Evolutionary conservation across 148 eudicot species (phyloP), one percentile per base, ranked within the genome.

Genomic region (Arbutus unedo): DNA sequence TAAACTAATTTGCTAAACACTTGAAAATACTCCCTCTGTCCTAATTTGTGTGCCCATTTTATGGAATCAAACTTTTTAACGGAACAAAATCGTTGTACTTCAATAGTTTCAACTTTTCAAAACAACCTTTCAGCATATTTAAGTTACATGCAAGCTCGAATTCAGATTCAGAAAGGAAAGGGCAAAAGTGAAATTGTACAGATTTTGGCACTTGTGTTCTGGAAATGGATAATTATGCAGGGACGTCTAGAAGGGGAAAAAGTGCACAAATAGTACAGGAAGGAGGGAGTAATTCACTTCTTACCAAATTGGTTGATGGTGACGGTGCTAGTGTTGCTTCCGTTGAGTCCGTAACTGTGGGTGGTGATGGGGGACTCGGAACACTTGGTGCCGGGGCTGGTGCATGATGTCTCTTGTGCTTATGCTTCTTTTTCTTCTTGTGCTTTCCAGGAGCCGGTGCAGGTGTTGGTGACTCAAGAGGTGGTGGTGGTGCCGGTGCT

Each of bases 321-420:
- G 98, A 85, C 8, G 98, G 98, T n/a, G 98, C 98, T 56, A 91
- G 94, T 82, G 97, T 68, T 51, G 86, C 81, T 25, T 90, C 89
- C 5, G 43, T 88, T 0, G 91, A 51, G 49, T 86, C 90, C 25
- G 88, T 15, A 51, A 51, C 81, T 3, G 87, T 84, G 25, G 99
- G 97, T 53, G 98, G 97, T 79, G 98, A 92, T 19, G 97, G 98
- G 0, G 99, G 99, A 85, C 97, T 94, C 79, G 83, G 83, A 44
- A 89, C 87, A 41, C 73, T 87, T 2, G 98, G 93, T 77, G 94
- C 95, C 6, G 98, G 98, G 60, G 98, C 98, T 16, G 93, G 95
- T 85, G 95, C 90, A 60, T 90, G 94, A 80, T 91, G 97, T 41
- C 74, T 88, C 85, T 81, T 89, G 82, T 90, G 95, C 84, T 88